Evolutionary conservation across 345 rosid species (phyloP).

Genomic region (Hibiscus syriacus): DNA sequence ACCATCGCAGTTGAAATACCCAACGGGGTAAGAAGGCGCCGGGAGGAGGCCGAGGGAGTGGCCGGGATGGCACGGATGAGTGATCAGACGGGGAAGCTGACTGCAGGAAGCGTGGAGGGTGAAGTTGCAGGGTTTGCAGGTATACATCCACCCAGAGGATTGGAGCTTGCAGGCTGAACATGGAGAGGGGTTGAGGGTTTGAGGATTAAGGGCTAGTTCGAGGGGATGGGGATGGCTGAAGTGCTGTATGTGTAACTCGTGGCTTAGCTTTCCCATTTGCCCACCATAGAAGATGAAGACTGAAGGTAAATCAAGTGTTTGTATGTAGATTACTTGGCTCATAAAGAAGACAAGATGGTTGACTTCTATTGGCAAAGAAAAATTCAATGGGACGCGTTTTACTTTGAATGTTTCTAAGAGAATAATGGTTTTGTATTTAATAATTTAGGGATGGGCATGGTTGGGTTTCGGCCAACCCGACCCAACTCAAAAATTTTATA

Average conservation of each 20-base stretch:
- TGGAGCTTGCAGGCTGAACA: slow-evolving; percentile 38
- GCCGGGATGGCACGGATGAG: slow-evolving; percentile 47
- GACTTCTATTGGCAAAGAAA: neutral
- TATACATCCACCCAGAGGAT: slow-evolving; percentile 29
- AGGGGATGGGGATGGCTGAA: slow-evolving; percentile 53
- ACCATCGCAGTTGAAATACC: slow-evolving; percentile 46
- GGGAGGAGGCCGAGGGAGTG: slow-evolving; percentile 44
- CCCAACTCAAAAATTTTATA: too few relatives aligned
- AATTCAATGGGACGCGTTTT: neutral
- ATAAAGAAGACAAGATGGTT: neutral
- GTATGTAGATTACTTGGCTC: neutral
- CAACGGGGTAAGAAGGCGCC: slow-evolving; percentile 33
- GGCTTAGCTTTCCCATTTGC: slow-evolving; percentile 40
- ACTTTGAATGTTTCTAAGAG: neutral
- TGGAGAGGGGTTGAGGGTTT: slow-evolving; percentile 8
- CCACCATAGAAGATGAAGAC: neutral
- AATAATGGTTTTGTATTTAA: too few relatives aligned
- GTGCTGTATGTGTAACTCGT: slow-evolving; percentile 31
- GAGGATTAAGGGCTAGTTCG: slow-evolving; percentile 30
- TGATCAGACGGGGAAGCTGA: slow-evolving; percentile 41
- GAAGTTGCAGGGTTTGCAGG: slow-evolving; percentile 50
- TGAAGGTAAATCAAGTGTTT: neutral
- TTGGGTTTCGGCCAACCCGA: too few relatives aligned
- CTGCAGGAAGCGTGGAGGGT: slow-evolving; percentile 44
- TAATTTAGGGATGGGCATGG: too few relatives aligned